Conservation (phyloP, 1,139 yeast species). For the Chernovozyma aurita region DNA sequence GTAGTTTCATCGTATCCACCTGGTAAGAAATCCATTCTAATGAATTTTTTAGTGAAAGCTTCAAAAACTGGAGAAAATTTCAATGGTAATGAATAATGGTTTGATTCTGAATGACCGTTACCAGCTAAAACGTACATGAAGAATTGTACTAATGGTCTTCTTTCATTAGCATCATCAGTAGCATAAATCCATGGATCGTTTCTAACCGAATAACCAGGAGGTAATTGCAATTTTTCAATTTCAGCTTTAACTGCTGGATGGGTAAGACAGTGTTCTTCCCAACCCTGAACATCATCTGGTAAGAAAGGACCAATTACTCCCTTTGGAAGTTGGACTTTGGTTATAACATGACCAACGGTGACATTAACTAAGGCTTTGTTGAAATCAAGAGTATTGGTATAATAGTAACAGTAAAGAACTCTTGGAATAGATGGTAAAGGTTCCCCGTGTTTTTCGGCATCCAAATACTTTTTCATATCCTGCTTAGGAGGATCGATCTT, state of each 20-base stretch:
- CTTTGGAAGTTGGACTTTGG: constrained; percentile 51
- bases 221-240: constrained; percentile 60
- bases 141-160: constrained; percentile 63
- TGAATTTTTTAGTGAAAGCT: constrained; percentile 56
- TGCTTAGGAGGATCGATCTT: constrained; percentile 79
- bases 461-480: constrained; percentile 63
- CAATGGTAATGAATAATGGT: constrained; percentile 80
- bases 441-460: constrained; percentile 61
- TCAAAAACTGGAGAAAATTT: constrained; percentile 82
- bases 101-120: constrained; percentile 69
- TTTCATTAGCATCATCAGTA: constrained; percentile 60
- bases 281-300: constrained; percentile 59
- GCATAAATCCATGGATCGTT: constrained; percentile 91
- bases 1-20: constrained; percentile 63
- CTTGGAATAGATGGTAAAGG: constrained; percentile 59
- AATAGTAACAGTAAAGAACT: constrained; percentile 65
- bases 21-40: constrained; percentile 78
- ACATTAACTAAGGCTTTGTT: constrained; percentile 74
- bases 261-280: constrained; percentile 46
- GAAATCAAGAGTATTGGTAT: constrained; percentile 51
- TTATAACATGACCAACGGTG: constrained; percentile 58
- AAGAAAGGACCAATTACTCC: constrained; percentile 74
- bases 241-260: constrained; percentile 63
- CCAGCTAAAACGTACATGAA: constrained; percentile 74
- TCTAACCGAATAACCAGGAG: constrained; percentile 51